Base-by-base conservation (phyloP, 2,329 filamentous ascomycete species). In the Thelonectria rubi region DNA sequence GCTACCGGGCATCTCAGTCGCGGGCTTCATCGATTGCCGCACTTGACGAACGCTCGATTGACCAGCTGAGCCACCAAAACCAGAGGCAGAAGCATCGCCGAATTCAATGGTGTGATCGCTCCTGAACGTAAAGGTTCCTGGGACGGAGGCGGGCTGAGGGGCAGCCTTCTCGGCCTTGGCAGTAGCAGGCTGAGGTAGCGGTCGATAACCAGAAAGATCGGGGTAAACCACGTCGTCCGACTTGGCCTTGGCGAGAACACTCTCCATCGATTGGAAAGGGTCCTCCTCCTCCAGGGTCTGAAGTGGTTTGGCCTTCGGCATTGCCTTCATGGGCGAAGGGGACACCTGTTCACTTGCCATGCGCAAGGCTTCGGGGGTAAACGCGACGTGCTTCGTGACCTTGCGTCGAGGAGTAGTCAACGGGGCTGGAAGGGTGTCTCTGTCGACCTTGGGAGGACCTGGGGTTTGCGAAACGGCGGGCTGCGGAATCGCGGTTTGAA, bases 351-450 rank as follows among this genome's bases (percentile, higher is more conserved):
- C 71, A 1, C 54, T 47, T 17, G 63, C 57, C 47, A 79, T 67
- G 0, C 79, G 78, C 64, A 91, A 85, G 37, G 89, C 88, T 63
- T 87, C 88, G 0, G 89, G 89, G 0, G 91, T 93, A 71, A 97
- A 97, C 52, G 91, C 88, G 37, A 97, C 92, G 58, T 86, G 89
- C 79, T 96, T 97, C 17, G 78, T 75, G 39, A 81, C 73, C 75
- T 88, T 91, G 21, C 88, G 84, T 32, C 88, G 88, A 8, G 90
- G 91, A 1, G 90, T 92, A 5, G 87, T 88, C 56, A 87, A 78
- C 6, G 85, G 82, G 17, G 82, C 74, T 3, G 80, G 73, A 53
- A 83, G 83, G 32, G 88, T 73, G 20, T 82, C 78, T 68, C 86
- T 87, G 32, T 87, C 81, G 12, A 83, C 73, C 17, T 75, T 76